Percentiles rank a stretch among this genome's conserved stretches.
Evolutionary conservation across 2,329 filamentous ascomycete genomes (phyloP).

Genomic region (Colletotrichum gigasporum): DNA sequence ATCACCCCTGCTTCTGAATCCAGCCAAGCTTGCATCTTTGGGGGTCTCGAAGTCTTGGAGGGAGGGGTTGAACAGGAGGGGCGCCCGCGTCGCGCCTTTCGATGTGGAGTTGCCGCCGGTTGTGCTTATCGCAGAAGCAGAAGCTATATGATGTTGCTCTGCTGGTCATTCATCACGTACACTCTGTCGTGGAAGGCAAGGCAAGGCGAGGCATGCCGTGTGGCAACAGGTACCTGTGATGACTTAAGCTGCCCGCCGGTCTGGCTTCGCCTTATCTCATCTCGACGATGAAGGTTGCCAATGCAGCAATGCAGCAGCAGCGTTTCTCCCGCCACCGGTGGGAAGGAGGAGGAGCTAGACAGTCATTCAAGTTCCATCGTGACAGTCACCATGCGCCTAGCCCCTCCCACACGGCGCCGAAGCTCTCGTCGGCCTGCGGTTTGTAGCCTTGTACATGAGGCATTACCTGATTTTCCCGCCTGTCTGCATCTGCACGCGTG

Average conservation of each 20-base stretch:
- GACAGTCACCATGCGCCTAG: background rate
- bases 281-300: too few species aligned
- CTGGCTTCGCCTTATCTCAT: too few species aligned
- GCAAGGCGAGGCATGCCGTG: background rate
- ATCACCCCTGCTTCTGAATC: conserved; percentile 13
- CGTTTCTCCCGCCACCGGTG: too few species aligned
- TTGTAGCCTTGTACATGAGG: conserved; percentile 23
- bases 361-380: conserved; percentile 6
- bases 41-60: conserved; percentile 3
- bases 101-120: background rate
- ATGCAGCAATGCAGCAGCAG: too few species aligned
- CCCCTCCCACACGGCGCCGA: background rate
- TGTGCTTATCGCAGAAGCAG: background rate
- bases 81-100: conserved; percentile 12
- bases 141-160: too few species aligned
- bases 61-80: conserved; percentile 22
- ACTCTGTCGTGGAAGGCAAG: background rate
- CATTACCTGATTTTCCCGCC: conserved; percentile 17
- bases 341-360: background rate
- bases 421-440: background rate
- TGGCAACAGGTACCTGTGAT: too few species aligned
- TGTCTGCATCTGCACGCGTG: conserved; percentile 8
- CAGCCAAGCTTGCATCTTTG: conserved; percentile 24
- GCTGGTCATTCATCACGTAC: too few species aligned
- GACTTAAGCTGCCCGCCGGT: too few species aligned